A percentile compares a stretch with the other conserved stretches of the same genome.
Conservation (phyloP, 768 basidiomycete species). For the Tephrocybe sp. region DNA sequence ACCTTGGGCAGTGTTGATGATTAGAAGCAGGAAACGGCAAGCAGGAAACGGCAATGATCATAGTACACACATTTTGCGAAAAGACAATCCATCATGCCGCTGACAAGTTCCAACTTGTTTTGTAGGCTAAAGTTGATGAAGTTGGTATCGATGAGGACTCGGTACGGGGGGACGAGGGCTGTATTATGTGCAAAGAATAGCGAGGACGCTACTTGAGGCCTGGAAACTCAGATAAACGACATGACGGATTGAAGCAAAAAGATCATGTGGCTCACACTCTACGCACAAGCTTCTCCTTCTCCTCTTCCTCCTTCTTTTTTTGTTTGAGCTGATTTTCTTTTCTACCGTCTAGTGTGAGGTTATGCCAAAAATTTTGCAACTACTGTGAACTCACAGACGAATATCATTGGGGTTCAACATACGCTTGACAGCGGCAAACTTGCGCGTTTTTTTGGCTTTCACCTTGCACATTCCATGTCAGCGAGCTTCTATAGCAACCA, state of each 20-base stretch:
- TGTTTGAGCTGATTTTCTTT: constrained; percentile 94
- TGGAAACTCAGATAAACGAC: too few relatives aligned
- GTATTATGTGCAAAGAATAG: constrained; percentile 95
- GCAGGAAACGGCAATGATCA: background rate
- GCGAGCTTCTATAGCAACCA: background rate
- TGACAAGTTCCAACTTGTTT: constrained; percentile 93
- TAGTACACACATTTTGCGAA: constrained; percentile 84
- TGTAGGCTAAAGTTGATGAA: constrained; percentile 99
- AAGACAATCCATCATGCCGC: constrained; percentile 99
- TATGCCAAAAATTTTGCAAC: background rate
- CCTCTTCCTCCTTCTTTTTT: constrained; percentile 79
- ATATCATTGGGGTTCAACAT: constrained; percentile 93
- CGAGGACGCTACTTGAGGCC: constrained; percentile 85
- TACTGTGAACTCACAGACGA: constrained; percentile 62
- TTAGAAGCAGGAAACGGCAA: constrained; percentile 2
- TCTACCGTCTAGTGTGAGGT: constrained; percentile 40
- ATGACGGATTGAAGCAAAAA: too few relatives aligned
- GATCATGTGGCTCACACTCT: constrained; percentile 61
- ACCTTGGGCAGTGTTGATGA: constrained; percentile 47
- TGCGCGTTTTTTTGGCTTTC: constrained; percentile 90
- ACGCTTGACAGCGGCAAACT: constrained; percentile 93
- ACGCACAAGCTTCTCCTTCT: constrained; percentile 74
- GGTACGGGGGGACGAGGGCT: constrained; percentile 94
- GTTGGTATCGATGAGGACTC: constrained; percentile 97
- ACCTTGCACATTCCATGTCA: constrained; percentile 47